Evolutionary conservation across 139 green algal species (phyloP).

Genomic region (Pleodorina starrii): DNA sequence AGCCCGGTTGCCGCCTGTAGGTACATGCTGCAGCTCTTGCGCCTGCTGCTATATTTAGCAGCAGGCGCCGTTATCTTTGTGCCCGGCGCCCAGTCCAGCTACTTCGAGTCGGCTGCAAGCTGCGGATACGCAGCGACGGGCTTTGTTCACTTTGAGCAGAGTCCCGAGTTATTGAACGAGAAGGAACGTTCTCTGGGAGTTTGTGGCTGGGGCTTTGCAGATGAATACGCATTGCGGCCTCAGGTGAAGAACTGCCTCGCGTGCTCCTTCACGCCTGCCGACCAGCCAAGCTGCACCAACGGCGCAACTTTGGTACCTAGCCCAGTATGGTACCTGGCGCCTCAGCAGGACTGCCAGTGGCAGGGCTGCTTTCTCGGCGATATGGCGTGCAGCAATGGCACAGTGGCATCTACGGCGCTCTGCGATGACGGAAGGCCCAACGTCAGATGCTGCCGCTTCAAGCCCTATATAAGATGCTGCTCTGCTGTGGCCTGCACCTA

Average conservation of each 20-base stretch:
- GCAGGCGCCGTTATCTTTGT: not conserved
- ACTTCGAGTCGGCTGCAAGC: not conserved
- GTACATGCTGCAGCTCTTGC: slow-evolving; percentile 50
- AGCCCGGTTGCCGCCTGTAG: not conserved
- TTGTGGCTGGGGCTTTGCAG: slow-evolving; percentile 38
- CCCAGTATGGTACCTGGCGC: slow-evolving; percentile 18
- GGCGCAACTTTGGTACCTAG: slow-evolving; percentile 6
- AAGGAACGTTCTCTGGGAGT: slow-evolving; percentile 19
- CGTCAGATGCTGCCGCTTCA: slow-evolving; percentile 35
- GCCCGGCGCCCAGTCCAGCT: not conserved
- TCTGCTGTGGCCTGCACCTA: not conserved
- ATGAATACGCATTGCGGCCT: not conserved
- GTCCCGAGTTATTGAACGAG: slow-evolving; percentile 6
- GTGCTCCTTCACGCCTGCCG: slow-evolving; percentile 37
- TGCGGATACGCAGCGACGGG: slow-evolving; percentile 5
- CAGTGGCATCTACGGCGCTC: not conserved
- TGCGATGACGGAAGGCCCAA: not conserved
- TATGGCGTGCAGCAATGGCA: slow-evolving; percentile 10
- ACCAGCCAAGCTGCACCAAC: not conserved
- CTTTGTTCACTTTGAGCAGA: slow-evolving; percentile 45
- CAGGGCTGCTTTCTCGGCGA: slow-evolving; percentile 17
- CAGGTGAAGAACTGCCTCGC: slow-evolving; percentile 39
- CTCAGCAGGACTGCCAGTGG: slow-evolving; percentile 17
- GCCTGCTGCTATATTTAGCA: slow-evolving; percentile 45
- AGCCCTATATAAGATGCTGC: slow-evolving; percentile 40